Conservation (phyloP, 495 filamentous ascomycete genomes). For the Hyaloscypha variabilis region DNA sequence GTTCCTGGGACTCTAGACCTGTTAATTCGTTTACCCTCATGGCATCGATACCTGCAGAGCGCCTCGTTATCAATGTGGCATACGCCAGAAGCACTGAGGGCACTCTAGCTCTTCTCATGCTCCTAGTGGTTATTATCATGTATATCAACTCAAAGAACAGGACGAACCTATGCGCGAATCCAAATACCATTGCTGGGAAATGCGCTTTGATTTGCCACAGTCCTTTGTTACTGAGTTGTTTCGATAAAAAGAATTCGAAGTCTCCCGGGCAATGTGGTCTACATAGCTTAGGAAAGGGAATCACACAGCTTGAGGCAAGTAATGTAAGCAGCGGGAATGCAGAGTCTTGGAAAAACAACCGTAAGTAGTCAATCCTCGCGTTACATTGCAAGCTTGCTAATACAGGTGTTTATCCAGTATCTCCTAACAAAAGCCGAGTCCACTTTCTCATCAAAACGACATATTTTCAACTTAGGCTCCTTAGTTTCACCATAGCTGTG, state of each 20-base stretch:
- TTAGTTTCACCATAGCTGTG: not conserved
- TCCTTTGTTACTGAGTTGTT: constrained; percentile 4
- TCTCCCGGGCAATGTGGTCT: too few relatives aligned
- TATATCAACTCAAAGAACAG: not conserved
- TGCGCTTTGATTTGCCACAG: not conserved
- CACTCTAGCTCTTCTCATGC: not conserved
- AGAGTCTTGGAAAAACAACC: not conserved
- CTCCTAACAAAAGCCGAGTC: not conserved
- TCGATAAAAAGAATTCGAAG: not conserved
- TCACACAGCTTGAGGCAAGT: too few relatives aligned
- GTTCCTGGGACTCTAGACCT: not conserved
- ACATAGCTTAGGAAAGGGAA: too few relatives aligned
- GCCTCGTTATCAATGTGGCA: constrained; percentile 4
- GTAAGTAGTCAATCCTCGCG: too few relatives aligned
- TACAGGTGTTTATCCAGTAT: not conserved
- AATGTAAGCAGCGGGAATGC: not conserved
- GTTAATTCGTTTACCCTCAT: not conserved
- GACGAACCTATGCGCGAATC: not conserved
- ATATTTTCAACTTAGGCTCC: not conserved
- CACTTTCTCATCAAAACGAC: not conserved
- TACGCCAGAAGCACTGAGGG: not conserved
- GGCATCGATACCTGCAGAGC: not conserved
- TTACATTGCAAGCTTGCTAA: not conserved
- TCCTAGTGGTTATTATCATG: not conserved
- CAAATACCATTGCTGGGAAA: not conserved